Percentiles rank a stretch among this genome's conserved stretches.
These are phyloP conservation scores for Raddia distichophylla DNA, from an alignment of 176 grass and related monocot genomes.

Conservation along the genomic window DNA sequence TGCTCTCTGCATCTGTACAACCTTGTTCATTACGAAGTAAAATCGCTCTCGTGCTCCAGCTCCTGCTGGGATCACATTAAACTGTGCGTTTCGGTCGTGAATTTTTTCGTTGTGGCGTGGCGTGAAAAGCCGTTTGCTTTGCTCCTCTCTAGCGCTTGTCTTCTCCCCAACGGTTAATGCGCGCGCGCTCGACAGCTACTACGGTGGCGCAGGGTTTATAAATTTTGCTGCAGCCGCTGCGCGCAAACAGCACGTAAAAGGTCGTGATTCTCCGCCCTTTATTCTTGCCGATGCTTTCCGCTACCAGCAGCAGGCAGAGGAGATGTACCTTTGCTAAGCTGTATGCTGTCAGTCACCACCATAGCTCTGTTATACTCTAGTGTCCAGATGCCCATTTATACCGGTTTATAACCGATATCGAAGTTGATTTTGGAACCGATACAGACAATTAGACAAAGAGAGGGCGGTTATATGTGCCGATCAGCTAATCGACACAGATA, in stretches of 20 bases:
- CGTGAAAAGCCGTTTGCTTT: neutral
- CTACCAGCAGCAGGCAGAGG: neutral
- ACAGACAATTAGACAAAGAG: no score
- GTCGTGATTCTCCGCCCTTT: conserved; percentile 29
- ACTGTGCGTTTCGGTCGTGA: neutral
- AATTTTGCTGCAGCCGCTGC: conserved; percentile 37
- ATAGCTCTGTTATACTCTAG: no score
- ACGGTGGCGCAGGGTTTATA: conserved; percentile 27
- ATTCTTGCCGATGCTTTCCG: conserved; percentile 37
- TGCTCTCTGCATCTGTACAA: neutral
- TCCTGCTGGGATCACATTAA: neutral
- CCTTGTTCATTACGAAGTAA: neutral
- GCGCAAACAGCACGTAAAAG: conserved; percentile 27
- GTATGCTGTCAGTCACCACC: neutral
- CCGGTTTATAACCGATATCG: no score
- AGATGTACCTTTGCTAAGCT: neutral
- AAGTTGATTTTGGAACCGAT: no score
- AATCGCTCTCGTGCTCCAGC: neutral
- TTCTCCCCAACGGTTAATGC: conserved; percentile 39
- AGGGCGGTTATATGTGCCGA: no score
- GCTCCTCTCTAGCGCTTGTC: conserved; percentile 34
- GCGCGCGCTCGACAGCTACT: conserved; percentile 16
- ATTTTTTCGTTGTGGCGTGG: neutral
- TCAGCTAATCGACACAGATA: no score
- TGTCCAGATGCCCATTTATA: no score